Base-by-base conservation (phyloP, 208 protist genomes). In the Leishmania arabica region DNA sequence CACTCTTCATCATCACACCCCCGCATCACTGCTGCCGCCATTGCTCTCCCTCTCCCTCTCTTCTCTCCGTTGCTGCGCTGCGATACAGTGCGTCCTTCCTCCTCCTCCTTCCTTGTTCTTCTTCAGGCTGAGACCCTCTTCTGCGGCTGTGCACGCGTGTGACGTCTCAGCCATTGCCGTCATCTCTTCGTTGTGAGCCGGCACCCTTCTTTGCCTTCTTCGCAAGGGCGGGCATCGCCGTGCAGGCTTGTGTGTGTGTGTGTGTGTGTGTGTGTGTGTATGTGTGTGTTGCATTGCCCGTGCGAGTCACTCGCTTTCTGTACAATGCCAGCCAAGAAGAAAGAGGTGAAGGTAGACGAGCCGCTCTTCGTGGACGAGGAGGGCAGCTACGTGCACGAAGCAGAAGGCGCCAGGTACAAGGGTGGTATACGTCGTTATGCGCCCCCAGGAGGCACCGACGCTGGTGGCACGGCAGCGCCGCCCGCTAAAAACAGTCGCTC, bases 311-410 rank as follows among this genome's bases (percentile, higher is more conserved):
- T 47, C n/a, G 2, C 70, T 34, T 7, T 8, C 47, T 49, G 9
- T 58, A 42, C 15, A 1, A 97, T 97, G 93, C 93, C 93, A 3
- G 80, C 90, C 42, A 92, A 94, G 78, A 94, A 90, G 83, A 97
- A 95, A 83, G 88, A 90, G 24, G 79, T 87, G 15, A 97, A 95
- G 86, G 78, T 81, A 42, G 93, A 97, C 66, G 93, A 95, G 84
- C 92, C 88, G 24, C 84, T 89, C 69, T 95, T 91, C 72, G 88
- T 95, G 19, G 93, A 97, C 37, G 90, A 93, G 80, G 78, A 88
- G 62, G 90, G 93, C 56, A 86, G 86, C 73, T 95, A 92, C 73
- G 82, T 97, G 58, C 92, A 95, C 70, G 92, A 94, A 78, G 79
- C 81, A 37, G 88, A 95, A 68, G 51, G 74, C 54, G 93, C 90